These are phyloP conservation scores for Beverwykella pulmonaria DNA, from an alignment of 495 filamentous ascomycete genomes.

Conservation along the genomic window DNA sequence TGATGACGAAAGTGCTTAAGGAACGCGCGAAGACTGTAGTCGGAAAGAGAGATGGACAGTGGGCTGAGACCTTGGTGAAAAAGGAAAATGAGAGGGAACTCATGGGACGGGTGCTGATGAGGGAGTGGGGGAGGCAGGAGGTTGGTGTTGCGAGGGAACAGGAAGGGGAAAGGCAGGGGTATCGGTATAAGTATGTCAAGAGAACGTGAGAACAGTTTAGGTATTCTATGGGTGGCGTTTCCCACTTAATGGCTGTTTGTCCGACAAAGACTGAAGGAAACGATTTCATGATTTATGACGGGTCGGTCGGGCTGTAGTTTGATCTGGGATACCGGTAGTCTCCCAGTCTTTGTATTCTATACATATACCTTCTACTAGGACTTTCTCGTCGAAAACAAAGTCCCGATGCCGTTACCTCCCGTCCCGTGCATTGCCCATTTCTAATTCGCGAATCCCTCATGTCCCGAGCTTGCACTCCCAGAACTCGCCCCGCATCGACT, in stretches of 20 bases:
- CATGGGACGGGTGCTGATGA: constrained; percentile 42
- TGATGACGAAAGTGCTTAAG: constrained; percentile 22
- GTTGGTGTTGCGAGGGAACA: constrained; percentile 27
- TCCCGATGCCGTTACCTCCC: too few species aligned
- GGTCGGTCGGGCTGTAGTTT: too few species aligned
- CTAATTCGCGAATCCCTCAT: too few species aligned
- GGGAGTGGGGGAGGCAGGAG: constrained; percentile 45
- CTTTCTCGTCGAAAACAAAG: too few species aligned
- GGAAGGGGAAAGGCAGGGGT: constrained; percentile 38
- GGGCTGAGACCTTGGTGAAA: constrained; percentile 31
- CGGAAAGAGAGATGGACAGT: constrained; percentile 35
- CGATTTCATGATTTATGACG: too few species aligned
- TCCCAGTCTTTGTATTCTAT: too few species aligned
- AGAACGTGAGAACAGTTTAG: constrained; percentile 2
- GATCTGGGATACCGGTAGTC: too few species aligned
- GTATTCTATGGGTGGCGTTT: not conserved
- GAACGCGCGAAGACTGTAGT: constrained; percentile 27
- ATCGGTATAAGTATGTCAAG: constrained; percentile 41
- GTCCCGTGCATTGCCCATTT: too few species aligned
- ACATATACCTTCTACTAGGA: too few species aligned
- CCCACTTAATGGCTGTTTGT: too few species aligned
- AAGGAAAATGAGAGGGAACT: constrained; percentile 37
- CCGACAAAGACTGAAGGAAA: too few species aligned
- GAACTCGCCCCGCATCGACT: not conserved
- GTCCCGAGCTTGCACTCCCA: too few species aligned